Conservation (phyloP, 2,329 filamentous ascomycete species). For the Pseudocercospora fuligena region DNA sequence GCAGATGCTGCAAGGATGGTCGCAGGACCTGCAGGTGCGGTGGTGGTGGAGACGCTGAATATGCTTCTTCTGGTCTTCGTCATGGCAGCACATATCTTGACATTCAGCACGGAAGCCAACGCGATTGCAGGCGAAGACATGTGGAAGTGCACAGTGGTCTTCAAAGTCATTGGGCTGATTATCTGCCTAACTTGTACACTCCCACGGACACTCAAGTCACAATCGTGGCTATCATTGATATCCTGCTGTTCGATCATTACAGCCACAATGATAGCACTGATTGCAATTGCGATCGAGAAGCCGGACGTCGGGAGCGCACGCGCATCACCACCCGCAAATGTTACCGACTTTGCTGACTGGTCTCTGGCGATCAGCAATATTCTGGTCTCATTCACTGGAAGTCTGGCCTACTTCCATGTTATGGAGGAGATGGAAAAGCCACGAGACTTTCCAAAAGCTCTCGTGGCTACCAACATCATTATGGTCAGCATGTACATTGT, state of each 20-base stretch:
- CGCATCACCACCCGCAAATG: conserved; percentile 48
- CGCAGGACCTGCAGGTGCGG: conserved; percentile 63
- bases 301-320: conserved; percentile 45
- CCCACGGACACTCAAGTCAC: conserved; percentile 66
- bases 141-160: conserved; percentile 63
- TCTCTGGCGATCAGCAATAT: conserved; percentile 65
- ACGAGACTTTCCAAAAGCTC: conserved; percentile 64
- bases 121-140: conserved; percentile 64
- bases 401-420: conserved; percentile 60
- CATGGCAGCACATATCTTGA: conserved; percentile 73
- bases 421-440: conserved; percentile 68
- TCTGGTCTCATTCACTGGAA: conserved; percentile 67
- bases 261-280: conserved; percentile 63
- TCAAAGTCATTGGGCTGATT: conserved; percentile 63
- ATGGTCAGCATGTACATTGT: conserved; percentile 68
- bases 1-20: conserved; percentile 70
- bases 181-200: conserved; percentile 64
- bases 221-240: conserved; percentile 65
- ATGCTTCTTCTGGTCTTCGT: conserved; percentile 39
- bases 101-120: conserved; percentile 71
- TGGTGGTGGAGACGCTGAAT: conserved; percentile 58
- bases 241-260: conserved; percentile 68
- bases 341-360: conserved; percentile 40
- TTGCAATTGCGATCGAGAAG: conserved; percentile 50
- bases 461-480: conserved; percentile 63